These are phyloP conservation scores for Drechslerella coelobrocha DNA, from an alignment of 2,329 filamentous ascomycete species.

Conservation along the genomic window DNA sequence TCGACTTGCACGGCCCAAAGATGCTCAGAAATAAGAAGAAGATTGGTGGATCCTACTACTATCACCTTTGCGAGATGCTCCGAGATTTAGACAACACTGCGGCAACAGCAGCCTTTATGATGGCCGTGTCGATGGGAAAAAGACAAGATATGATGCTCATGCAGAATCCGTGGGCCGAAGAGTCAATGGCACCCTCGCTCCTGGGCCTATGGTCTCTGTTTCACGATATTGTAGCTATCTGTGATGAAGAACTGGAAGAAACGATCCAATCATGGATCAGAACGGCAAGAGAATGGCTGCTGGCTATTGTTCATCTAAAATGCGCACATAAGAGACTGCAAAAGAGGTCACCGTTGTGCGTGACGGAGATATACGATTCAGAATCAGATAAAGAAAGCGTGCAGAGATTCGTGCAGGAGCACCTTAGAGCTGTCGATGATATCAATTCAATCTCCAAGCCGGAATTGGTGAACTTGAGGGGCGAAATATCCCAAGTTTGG, in stretches of 20 bases:
- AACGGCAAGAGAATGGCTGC: constrained; percentile 36
- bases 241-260: constrained; percentile 38
- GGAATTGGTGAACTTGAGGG: constrained; percentile 5
- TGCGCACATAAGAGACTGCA: constrained; percentile 26
- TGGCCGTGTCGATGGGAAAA: constrained; percentile 28
- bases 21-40: constrained; percentile 45
- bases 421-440: constrained; percentile 30
- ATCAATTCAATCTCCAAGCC: constrained; percentile 4
- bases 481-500: constrained; percentile 16
- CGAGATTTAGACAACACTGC: constrained; percentile 22
- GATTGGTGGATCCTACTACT: constrained; percentile 37
- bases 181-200: constrained; percentile 10
- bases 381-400: constrained; percentile 26
- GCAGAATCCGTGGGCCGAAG: constrained; percentile 11
- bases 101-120: constrained; percentile 22
- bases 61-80: constrained; percentile 41
- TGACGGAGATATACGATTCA: constrained; percentile 28
- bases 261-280: constrained; percentile 31
- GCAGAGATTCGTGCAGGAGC: constrained; percentile 18
- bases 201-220: constrained; percentile 25
- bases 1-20: constrained; percentile 27
- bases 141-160: constrained; percentile 14
- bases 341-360: constrained; percentile 18
- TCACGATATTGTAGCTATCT: constrained; percentile 19
- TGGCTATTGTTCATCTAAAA: constrained; percentile 31